These are phyloP conservation scores for Nicotiana sylvestris DNA, from an alignment of 257 asterid genomes.

Conservation along the genomic window DNA sequence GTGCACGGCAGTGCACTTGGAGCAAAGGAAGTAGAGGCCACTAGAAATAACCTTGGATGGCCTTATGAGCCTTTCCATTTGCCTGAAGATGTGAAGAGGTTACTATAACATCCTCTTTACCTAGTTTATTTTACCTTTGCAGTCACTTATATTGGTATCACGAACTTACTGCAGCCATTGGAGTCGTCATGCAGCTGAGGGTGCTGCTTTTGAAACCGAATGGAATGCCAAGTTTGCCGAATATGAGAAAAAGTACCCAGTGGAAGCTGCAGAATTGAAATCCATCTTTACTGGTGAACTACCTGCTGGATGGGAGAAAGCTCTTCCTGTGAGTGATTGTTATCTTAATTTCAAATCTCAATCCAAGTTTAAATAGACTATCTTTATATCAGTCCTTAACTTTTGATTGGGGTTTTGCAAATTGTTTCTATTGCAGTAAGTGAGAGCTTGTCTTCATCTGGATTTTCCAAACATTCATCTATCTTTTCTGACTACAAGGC, in stretches of 20 bases:
- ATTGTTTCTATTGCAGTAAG: background rate
- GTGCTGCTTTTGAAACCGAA: constrained; percentile 81
- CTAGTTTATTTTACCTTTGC: constrained; percentile 1
- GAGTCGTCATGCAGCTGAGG: constrained; percentile 70
- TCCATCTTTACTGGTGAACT: constrained; percentile 48
- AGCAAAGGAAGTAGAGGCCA: constrained; percentile 94
- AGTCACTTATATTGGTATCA: background rate
- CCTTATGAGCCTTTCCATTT: constrained; percentile 79
- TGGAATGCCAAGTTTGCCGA: constrained; percentile 90
- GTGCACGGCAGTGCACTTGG: constrained; percentile 81
- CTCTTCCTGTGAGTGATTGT: constrained; percentile 59
- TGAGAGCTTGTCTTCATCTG: background rate
- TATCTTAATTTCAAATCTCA: background rate
- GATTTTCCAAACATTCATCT: background rate
- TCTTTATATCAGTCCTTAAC: background rate
- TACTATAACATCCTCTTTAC: constrained; percentile 26
- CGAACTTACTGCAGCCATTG: constrained; percentile 63
- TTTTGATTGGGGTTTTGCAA: background rate
- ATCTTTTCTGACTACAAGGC: background rate
- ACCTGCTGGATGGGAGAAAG: constrained; percentile 75
- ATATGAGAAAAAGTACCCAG: constrained; percentile 78
- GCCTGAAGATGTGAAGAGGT: constrained; percentile 96
- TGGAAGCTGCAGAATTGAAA: constrained; percentile 64
- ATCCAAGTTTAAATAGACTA: background rate
- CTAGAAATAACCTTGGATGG: constrained; percentile 89